Base-by-base conservation (phyloP, 495 filamentous ascomycete species). In the Xylaria nigripes region DNA sequence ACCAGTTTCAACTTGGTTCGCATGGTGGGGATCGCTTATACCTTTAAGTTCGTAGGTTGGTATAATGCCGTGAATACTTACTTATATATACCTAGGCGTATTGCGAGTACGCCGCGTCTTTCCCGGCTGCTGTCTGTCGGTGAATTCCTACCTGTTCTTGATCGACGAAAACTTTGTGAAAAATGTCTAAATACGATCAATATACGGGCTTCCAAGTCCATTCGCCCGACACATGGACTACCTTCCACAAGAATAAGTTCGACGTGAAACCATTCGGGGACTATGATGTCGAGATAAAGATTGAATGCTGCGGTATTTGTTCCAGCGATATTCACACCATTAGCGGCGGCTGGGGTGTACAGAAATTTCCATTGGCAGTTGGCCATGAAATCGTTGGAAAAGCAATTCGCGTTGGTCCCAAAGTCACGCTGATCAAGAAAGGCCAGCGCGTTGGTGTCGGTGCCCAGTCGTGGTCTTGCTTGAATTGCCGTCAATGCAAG, bases 391-490 rank as follows among this genome's bases (percentile, higher is more conserved):
- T 75, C 57, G 68, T 79, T 22, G 71, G 72, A 45, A 74, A 62
- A 49, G 75, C 76, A 3, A 46, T 81, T 45, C 69, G 76, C n/a
- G 75, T 82, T 21, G 79, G 79, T 19, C 68, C 74, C 46, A 80
- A 81, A 58, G 79, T 82, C 40, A 78, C 74, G 1, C 68, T 77
- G 24, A 72, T 80, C 66, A 77, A 81, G 61, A 61, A 63, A 13
- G 79, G 79, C 51, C 60, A 80, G 63, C 70, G 76, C 1, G 79
- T 81, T n/a, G 79, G 79, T 53, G 78, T 82, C 29, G 79, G 79
- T 40, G 79, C 78, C 23, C 79, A 82, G 56, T 70, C 64, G 19
- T 79, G 70, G 59, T 74, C 77, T 6, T 81, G 79, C 68, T 61
- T 81, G 10, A 61, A 77, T 15, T 81, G 77, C 67, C 69, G 71